A percentile compares a stretch with the other conserved stretches of the same genome.
These are phyloP conservation scores for Arthrinium puccinioides DNA, from an alignment of 2,329 filamentous ascomycete species.

Conservation along the genomic window DNA sequence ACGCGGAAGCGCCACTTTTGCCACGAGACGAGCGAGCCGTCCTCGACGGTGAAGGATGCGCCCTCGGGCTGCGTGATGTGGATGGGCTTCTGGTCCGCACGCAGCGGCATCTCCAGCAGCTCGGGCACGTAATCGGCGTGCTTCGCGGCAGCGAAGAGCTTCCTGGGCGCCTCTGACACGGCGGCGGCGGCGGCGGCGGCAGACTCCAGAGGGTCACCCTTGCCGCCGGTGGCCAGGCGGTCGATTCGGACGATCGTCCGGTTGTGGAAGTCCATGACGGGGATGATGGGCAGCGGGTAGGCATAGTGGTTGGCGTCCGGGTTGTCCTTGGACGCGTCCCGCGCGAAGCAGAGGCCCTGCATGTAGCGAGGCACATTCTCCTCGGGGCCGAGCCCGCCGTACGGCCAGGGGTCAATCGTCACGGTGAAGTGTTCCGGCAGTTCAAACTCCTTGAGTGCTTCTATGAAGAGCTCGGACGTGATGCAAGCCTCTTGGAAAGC, in stretches of 20 bases:
- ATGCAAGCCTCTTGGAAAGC: conserved; percentile 31
- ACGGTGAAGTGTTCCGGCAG: conserved; percentile 36
- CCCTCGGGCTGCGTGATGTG: conserved; percentile 57
- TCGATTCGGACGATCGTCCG: conserved; percentile 50
- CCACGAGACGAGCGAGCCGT: conserved; percentile 23
- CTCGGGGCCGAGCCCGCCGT: conserved; percentile 37
- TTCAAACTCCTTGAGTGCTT: conserved; percentile 37
- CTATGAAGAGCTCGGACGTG: conserved; percentile 35
- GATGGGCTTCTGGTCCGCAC: conserved; percentile 58
- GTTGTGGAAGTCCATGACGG: conserved; percentile 51
- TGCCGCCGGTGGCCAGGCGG: conserved; percentile 42
- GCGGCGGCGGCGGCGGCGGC: conserved; percentile 16
- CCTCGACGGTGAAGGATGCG: conserved; percentile 22
- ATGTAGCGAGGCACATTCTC: conserved; percentile 35
- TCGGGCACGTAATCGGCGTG: conserved; percentile 42
- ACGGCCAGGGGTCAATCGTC: conserved; percentile 59
- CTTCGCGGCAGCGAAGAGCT: conserved; percentile 34
- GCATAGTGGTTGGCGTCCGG: conserved; percentile 55
- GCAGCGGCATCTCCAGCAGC: conserved; percentile 37
- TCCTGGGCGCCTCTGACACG: conserved; percentile 31
- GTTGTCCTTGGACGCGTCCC: conserved; percentile 32
- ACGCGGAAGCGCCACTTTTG: conserved; percentile 52
- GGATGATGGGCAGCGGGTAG: conserved; percentile 52
- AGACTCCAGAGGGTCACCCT: conserved; percentile 33
- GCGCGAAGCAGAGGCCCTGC: conserved; percentile 44